phyloP scores from a whole-genome alignment of 208 protist species.

The Porcisia hertigi region DNA sequence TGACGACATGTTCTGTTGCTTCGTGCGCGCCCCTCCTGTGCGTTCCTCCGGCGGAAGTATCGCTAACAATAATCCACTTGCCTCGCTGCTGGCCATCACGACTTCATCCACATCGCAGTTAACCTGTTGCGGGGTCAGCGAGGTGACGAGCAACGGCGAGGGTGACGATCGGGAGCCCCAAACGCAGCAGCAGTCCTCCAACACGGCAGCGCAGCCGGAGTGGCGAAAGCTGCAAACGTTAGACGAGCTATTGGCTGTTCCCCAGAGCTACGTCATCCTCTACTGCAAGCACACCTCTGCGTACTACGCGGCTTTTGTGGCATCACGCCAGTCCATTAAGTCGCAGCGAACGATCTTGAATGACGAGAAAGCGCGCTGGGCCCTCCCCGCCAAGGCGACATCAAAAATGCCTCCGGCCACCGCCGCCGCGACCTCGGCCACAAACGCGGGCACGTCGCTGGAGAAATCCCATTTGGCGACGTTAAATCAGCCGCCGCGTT shows the following conservation, averaged over 20 bases:
- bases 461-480: neutral
- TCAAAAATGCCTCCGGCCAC: neutral
- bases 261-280: constrained; percentile 26
- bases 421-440: neutral
- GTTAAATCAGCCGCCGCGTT: neutral
- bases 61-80: neutral
- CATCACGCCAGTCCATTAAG: constrained; percentile 12
- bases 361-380: neutral
- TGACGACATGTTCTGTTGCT: constrained; percentile 31
- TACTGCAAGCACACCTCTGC: constrained; percentile 29
- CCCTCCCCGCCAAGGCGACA: neutral
- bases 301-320: constrained; percentile 34
- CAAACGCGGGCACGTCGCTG: neutral
- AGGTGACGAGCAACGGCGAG: neutral
- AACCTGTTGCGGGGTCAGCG: neutral
- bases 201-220: neutral
- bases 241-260: constrained; percentile 24
- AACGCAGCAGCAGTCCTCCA: neutral
- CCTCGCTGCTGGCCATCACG: neutral
- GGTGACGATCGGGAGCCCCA: neutral
- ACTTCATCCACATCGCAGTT: neutral
- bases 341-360: neutral
- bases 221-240: constrained; percentile 22
- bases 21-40: neutral
- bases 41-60: neutral